Conservation (phyloP, 768 basidiomycete genomes). For the Mycena floridula region DNA sequence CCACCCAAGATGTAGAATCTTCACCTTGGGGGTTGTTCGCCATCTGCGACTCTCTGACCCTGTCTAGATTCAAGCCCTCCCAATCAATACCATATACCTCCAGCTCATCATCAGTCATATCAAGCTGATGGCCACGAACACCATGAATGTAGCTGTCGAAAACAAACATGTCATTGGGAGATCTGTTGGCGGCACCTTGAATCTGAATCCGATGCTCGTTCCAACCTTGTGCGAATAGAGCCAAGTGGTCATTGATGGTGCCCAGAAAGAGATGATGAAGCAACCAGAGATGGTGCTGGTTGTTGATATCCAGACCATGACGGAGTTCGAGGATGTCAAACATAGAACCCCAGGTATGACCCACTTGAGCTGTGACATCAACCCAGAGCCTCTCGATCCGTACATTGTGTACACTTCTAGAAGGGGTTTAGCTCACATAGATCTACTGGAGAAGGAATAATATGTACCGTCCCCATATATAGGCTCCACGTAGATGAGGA, state of each 20-base stretch:
- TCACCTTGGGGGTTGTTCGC: no score
- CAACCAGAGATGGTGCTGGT: conserved; percentile 19
- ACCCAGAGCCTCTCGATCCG: no score
- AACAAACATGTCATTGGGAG: conserved; percentile 16
- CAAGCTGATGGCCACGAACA: conserved; percentile 4
- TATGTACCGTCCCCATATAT: conserved; percentile 18
- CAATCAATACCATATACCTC: conserved; percentile 9
- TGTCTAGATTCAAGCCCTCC: no score
- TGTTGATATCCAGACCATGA: conserved; percentile 13
- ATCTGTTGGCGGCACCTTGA: conserved; percentile 4
- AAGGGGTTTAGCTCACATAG: background rate
- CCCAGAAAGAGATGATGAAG: conserved; percentile 21
- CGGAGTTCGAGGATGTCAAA: conserved; percentile 10
- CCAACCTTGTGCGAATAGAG: no score
- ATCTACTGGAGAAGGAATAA: background rate
- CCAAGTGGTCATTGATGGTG: conserved; percentile 14
- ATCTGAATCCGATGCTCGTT: no score
- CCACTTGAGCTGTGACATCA: no score
- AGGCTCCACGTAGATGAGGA: no score
- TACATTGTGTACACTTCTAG: conserved; percentile 19
- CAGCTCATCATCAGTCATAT: conserved; percentile 2
- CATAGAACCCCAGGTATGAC: conserved; percentile 23
- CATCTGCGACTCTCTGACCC: no score
- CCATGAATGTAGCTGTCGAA: conserved; percentile 14
- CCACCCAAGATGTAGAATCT: no score